Evolutionary conservation across 345 rosid genomes (phyloP).

Genomic region (Gynandropsis gynandra): DNA sequence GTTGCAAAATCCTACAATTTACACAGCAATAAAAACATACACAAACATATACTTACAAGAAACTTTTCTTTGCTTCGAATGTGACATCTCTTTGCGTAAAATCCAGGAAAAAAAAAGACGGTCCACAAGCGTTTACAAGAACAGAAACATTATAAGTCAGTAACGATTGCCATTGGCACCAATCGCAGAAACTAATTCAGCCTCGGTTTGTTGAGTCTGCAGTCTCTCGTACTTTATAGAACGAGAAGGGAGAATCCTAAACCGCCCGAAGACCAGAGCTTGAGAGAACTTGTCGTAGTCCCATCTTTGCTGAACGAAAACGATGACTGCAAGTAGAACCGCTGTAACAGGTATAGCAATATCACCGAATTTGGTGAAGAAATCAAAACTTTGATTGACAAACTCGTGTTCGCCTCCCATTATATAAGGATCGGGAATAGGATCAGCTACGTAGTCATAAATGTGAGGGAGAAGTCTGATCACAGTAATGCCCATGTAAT

Average conservation of each 20-base stretch:
- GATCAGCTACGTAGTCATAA: conserved; percentile 51
- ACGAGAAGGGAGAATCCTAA: conserved; percentile 49
- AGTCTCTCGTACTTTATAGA: conserved; percentile 61
- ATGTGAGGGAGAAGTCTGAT: conserved; percentile 75
- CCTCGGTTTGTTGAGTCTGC: conserved; percentile 48
- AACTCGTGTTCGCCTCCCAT: conserved; percentile 53
- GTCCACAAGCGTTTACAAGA: no score
- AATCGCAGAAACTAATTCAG: conserved; percentile 50
- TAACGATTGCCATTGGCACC: conserved; percentile 29
- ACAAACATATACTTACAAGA: conserved; percentile 16
- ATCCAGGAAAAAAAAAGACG: conserved; percentile 1
- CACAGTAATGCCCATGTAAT: conserved; percentile 55
- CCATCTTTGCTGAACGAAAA: conserved; percentile 80
- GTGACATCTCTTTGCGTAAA: conserved; percentile 11
- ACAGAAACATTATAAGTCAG: not conserved
- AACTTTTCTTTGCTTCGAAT: conserved; percentile 19
- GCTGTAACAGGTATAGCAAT: conserved; percentile 59
- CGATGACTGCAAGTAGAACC: conserved; percentile 41
- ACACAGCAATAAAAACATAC: no score
- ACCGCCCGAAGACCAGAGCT: conserved; percentile 38
- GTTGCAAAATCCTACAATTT: no score
- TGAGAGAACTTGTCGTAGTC: conserved; percentile 57
- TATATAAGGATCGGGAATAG: conserved; percentile 60
- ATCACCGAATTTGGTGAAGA: conserved; percentile 73
- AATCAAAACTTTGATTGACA: conserved; percentile 59